Percentiles rank a stretch among this genome's conserved stretches.
These are phyloP conservation scores for Beauveria australis DNA, from an alignment of 2,329 filamentous ascomycete genomes.

Conservation along the genomic window DNA sequence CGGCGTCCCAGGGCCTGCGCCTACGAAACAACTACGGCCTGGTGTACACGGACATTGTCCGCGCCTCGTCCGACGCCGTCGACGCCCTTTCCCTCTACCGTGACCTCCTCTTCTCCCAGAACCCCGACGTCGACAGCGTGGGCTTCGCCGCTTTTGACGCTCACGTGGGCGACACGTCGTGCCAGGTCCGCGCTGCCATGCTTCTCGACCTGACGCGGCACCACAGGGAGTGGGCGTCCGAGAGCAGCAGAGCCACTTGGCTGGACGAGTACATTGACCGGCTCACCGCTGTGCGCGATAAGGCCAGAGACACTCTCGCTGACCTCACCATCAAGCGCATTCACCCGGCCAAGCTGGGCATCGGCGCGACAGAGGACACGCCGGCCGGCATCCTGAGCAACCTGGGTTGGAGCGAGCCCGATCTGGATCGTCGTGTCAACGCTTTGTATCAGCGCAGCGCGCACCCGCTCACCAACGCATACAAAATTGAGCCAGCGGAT, in stretches of 20 bases:
- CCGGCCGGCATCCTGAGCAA: neutral
- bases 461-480: neutral
- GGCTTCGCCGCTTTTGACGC: neutral
- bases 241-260: neutral
- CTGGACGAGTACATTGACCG: neutral
- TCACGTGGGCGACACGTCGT: neutral
- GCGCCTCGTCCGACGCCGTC: neutral
- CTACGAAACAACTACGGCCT: neutral
- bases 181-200: neutral
- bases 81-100: neutral
- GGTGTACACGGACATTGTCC: neutral
- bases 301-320: neutral
- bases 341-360: neutral
- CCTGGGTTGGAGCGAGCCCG: neutral
- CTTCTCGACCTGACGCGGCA: neutral
- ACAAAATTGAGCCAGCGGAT: neutral
- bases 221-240: neutral
- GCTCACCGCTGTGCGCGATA: neutral
- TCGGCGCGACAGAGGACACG: neutral
- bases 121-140: neutral
- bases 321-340: neutral
- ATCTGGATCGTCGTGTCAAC: neutral
- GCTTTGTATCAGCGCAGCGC: neutral
- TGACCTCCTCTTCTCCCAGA: neutral
- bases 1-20: neutral